phyloP scores from a whole-genome alignment of 305 asterid genomes.

The Solanum hybrid region DNA sequence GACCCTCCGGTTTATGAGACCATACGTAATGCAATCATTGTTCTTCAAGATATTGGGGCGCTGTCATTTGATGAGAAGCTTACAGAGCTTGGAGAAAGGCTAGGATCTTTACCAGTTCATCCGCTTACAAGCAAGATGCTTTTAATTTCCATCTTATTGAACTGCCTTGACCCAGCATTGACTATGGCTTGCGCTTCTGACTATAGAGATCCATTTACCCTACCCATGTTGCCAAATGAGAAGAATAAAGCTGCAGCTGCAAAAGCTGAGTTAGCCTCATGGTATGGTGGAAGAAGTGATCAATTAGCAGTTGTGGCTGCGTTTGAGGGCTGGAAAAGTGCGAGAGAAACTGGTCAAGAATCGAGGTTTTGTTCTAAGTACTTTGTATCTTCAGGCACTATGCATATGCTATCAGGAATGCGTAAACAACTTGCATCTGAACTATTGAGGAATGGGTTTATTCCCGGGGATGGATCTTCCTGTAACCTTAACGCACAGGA shows the following conservation, averaged over 20 bases:
- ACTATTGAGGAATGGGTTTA: constrained; percentile 50
- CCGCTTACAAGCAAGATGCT: constrained; percentile 96
- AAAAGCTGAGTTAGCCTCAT: constrained; percentile 63
- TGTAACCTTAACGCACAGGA: constrained; percentile 64
- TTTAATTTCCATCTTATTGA: constrained; percentile 59
- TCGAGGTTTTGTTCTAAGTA: constrained; percentile 55
- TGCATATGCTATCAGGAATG: constrained; percentile 66
- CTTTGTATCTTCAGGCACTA: constrained; percentile 53
- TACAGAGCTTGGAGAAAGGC: constrained; percentile 77
- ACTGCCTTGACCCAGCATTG: constrained; percentile 88
- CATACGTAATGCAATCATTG: constrained; percentile 57
- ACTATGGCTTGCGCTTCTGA: constrained; percentile 93
- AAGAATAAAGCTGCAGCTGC: constrained; percentile 68
- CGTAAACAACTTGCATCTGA: constrained; percentile 66
- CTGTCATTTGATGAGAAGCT: constrained; percentile 68
- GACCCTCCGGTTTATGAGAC: constrained; percentile 87
- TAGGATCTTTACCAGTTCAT: constrained; percentile 89
- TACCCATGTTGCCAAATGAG: constrained; percentile 64
- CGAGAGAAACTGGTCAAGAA: constrained; percentile 58
- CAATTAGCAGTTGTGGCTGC: constrained; percentile 90
- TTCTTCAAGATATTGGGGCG: constrained; percentile 92
- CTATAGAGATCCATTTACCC: constrained; percentile 67
- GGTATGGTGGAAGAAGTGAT: constrained; percentile 73
- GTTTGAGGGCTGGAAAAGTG: constrained; percentile 72
- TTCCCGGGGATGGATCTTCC: constrained; percentile 40